Base-by-base conservation (phyloP, 108 stramenopile species). In the Ochromonas danica region DNA sequence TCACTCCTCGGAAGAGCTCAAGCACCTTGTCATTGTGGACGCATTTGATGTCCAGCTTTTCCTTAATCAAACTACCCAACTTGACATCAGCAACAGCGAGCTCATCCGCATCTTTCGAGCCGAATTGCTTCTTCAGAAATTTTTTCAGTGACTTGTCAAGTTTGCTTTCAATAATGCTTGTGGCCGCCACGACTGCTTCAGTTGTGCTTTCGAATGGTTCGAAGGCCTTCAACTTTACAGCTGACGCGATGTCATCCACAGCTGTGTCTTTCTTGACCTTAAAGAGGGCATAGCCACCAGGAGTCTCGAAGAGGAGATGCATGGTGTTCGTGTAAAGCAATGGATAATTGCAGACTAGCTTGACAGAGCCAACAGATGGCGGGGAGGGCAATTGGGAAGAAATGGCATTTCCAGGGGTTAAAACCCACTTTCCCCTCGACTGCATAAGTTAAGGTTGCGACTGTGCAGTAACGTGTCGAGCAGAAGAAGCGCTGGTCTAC, bases 251-350 rank as follows among this genome's bases (percentile, higher is more conserved):
- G 43, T 17, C 30, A 1, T 28, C 51, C 3, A 77, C 3, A 22
- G 77, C 17, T 60, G 43, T 51, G 39, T 1, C 25, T 60, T 28
- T 42, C 2, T 33, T 10, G 0, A 85, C 94, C 91, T 99, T 98
- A 87, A 98, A 99, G 14, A 99, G 87, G 62, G 97, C 97, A 82
- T 96, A 98, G 1, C 99, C 99, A 57, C 94, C 97, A 6, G 97
- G 94, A 38, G 99, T 98, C 83, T 99, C 99, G 77, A 99, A 98
- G 35, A 99, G 88, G 22, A 98, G 93, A 78, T 97, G 89, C 99
- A 99, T 99, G 45, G 22, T 51, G n/a, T n/a, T n/a, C n/a, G n/a
- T n/a, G n/a, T n/a, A n/a, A n/a, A n/a, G n/a, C n/a, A n/a, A n/a
- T n/a, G n/a, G n/a, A n/a, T n/a, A n/a, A n/a, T n/a, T n/a, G n/a